Conservation (phyloP, 495 filamentous ascomycete species). For the Lasiosphaeria hispida region DNA sequence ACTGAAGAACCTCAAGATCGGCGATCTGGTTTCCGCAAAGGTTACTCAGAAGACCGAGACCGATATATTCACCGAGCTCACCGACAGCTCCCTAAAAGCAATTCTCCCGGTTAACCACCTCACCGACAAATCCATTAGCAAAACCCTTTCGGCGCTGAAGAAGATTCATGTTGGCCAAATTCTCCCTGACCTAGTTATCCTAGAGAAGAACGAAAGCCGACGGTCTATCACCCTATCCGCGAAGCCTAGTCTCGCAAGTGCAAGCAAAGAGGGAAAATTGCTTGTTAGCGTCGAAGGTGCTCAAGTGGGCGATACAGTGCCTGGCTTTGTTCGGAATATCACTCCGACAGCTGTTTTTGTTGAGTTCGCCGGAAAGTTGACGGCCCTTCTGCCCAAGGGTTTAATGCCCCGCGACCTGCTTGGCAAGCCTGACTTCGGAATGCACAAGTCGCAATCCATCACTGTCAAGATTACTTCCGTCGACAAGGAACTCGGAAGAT, state of each 20-base stretch:
- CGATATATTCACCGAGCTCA: conserved; percentile 72
- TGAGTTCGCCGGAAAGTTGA: conserved; percentile 74
- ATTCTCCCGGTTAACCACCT: conserved; percentile 73
- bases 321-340: conserved; percentile 83
- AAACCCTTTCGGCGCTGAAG: conserved; percentile 69
- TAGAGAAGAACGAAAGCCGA: conserved; percentile 73
- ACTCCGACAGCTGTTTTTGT: conserved; percentile 76
- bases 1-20: conserved; percentile 66
- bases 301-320: conserved; percentile 61
- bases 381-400: conserved; percentile 73
- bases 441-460: conserved; percentile 69
- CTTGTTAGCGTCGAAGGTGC: conserved; percentile 66
- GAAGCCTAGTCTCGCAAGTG: conserved; percentile 79
- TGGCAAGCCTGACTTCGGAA: conserved; percentile 68
- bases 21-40: conserved; percentile 68
- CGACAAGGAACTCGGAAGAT: conserved; percentile 48
- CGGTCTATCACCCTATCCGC: conserved; percentile 70
- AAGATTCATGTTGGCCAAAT: conserved; percentile 78
- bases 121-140: conserved; percentile 73
- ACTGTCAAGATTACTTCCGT: conserved; percentile 65
- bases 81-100: conserved; percentile 68
- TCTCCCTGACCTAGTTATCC: conserved; percentile 75
- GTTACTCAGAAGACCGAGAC: conserved; percentile 84
- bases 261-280: conserved; percentile 61
- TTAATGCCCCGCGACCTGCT: conserved; percentile 66